These are phyloP conservation scores for Corymbia maculata DNA, from an alignment of 345 rosid species.

Conservation along the genomic window DNA sequence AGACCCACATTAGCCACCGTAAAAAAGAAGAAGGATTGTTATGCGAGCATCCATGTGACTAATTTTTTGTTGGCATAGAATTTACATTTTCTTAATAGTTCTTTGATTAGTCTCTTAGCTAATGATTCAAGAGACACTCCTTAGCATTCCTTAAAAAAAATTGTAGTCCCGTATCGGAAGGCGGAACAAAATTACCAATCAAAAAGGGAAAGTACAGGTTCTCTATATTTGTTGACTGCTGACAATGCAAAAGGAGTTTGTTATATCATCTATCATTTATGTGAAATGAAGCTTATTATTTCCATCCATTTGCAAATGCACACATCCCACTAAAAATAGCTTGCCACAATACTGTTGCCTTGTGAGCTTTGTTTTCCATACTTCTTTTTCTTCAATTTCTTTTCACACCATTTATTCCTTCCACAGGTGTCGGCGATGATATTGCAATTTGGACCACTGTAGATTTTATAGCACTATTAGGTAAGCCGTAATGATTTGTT, in stretches of 20 bases:
- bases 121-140: not conserved
- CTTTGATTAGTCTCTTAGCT: not conserved
- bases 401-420: not conserved
- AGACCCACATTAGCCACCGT: not conserved
- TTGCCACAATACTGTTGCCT: not conserved
- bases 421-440: not conserved
- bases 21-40: not conserved
- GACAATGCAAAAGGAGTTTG: not conserved
- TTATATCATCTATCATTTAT: not conserved
- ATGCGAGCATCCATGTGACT: not conserved
- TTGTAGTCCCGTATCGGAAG: rapidly evolving
- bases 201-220: not conserved
- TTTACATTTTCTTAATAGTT: rapidly evolving
- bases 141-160: not conserved
- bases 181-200: not conserved
- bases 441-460: too few species aligned
- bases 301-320: not conserved
- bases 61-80: not conserved
- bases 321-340: not conserved
- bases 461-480: too few species aligned
- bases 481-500: too few species aligned
- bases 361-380: not conserved
- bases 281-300: not conserved
- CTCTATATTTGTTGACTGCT: too few species aligned
- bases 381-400: not conserved